phyloP scores from a whole-genome alignment of 2,329 filamentous ascomycete genomes.

The Exophiala phaeomuriformis region DNA sequence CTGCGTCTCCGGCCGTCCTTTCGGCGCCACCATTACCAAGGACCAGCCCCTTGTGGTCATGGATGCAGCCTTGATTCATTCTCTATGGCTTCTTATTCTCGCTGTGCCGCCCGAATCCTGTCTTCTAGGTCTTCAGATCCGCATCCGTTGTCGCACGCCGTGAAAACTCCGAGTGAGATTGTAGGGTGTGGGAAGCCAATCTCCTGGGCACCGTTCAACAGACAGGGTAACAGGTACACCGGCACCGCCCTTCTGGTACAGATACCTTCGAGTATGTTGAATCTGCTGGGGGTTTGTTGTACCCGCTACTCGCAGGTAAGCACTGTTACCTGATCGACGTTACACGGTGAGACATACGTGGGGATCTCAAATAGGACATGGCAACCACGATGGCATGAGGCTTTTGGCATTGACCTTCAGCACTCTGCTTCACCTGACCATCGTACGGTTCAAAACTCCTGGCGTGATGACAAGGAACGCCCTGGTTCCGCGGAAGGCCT shows the following conservation, averaged over 20 bases:
- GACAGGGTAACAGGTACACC: background rate
- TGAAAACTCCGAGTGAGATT: background rate
- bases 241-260: slow-evolving; percentile 2
- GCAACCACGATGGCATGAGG: background rate
- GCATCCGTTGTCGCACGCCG: background rate
- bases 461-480: background rate
- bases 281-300: background rate
- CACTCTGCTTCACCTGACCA: background rate
- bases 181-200: background rate
- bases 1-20: background rate
- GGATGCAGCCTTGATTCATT: background rate
- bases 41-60: background rate
- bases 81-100: background rate
- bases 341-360: background rate
- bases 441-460: too few species aligned
- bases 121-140: background rate
- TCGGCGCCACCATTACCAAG: slow-evolving; percentile 4
- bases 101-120: background rate
- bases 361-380: slow-evolving; percentile 1
- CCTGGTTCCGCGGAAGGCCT: background rate
- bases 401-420: background rate
- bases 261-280: slow-evolving; percentile 2
- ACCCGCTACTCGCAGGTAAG: slow-evolving; percentile 6
- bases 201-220: background rate
- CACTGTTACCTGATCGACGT: background rate